These are phyloP conservation scores for Fusarium sp. DNA, from an alignment of 2,329 filamentous ascomycete species.

Conservation along the genomic window DNA sequence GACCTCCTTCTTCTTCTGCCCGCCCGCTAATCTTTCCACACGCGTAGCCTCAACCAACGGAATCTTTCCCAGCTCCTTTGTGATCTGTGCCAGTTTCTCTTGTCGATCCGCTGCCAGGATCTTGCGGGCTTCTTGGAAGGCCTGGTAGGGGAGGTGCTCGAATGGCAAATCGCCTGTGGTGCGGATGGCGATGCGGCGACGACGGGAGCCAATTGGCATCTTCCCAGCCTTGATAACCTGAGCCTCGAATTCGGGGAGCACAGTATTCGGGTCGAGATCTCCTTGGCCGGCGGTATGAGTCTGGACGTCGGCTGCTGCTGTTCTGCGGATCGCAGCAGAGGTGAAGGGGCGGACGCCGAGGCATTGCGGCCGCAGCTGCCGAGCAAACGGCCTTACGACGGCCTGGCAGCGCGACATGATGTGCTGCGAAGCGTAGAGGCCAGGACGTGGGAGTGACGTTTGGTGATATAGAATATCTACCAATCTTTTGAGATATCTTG, in stretches of 20 bases:
- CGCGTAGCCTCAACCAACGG: constrained; percentile 69
- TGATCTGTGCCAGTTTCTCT: constrained; percentile 80
- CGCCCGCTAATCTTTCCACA: constrained; percentile 65
- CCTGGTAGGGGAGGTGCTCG: constrained; percentile 94
- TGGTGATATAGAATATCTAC: constrained; percentile 10
- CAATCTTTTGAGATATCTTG: constrained; percentile 13
- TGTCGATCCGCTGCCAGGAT: constrained; percentile 80
- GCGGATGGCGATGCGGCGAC: constrained; percentile 78
- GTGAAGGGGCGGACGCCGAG: constrained; percentile 49
- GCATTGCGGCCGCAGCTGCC: constrained; percentile 58
- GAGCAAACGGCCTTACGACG: constrained; percentile 64
- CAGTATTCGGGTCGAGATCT: constrained; percentile 73
- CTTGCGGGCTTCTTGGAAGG: constrained; percentile 94
- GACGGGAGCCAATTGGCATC: constrained; percentile 81
- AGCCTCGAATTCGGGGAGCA: constrained; percentile 62
- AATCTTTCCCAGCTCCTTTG: constrained; percentile 73
- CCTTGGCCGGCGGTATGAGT: constrained; percentile 40
- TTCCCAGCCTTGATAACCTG: constrained; percentile 77
- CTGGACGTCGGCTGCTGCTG: constrained; percentile 43
- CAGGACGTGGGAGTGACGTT: constrained; percentile 24
- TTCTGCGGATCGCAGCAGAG: constrained; percentile 45
- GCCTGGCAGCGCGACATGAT: constrained; percentile 69
- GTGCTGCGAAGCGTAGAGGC: constrained; percentile 21
- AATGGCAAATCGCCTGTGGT: constrained; percentile 78
- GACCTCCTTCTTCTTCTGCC: constrained; percentile 70